A percentile compares a stretch with the other conserved stretches of the same genome.
Evolutionary conservation across 768 basidiomycete species (phyloP).

Genomic region (Leccinum disarticulatum): DNA sequence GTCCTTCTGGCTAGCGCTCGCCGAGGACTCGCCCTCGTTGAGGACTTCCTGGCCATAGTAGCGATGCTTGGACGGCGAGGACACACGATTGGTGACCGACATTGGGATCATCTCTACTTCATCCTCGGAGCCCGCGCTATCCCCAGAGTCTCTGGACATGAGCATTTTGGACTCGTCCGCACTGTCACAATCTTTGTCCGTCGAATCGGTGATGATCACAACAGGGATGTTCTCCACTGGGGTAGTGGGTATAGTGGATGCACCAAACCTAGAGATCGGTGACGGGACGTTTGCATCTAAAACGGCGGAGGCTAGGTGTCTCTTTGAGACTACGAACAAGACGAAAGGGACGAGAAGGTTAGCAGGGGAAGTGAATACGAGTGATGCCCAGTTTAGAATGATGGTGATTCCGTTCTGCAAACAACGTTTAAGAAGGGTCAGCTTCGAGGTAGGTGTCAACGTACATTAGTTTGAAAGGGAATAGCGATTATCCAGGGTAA

Average conservation of each 20-base stretch:
- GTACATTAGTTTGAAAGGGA: slow-evolving; percentile 27
- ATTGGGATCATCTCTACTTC: slow-evolving; percentile 11
- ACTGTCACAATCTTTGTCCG: background rate
- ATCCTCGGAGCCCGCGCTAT: background rate
- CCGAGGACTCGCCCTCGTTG: slow-evolving; percentile 1
- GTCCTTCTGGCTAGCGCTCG: background rate
- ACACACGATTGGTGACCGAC: slow-evolving; percentile 20
- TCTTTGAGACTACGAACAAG: slow-evolving; percentile 21
- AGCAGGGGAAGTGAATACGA: slow-evolving; percentile 22
- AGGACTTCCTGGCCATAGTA: slow-evolving; percentile 19
- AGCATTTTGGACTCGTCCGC: slow-evolving; percentile 6
- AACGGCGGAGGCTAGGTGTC: slow-evolving; percentile 20
- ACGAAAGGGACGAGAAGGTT: slow-evolving; percentile 26
- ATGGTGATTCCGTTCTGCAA: background rate
- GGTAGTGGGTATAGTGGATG: background rate
- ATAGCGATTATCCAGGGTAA: slow-evolving; percentile 25
- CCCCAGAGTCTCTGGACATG: slow-evolving; percentile 6
- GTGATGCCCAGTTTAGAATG: slow-evolving; percentile 28
- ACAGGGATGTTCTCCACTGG: slow-evolving; percentile 16
- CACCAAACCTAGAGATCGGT: background rate
- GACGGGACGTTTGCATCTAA: slow-evolving; percentile 12
- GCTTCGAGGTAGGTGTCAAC: background rate
- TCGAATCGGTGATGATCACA: slow-evolving; percentile 20
- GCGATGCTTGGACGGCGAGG: slow-evolving; percentile 18
- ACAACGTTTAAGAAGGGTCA: background rate